phyloP scores from a whole-genome alignment of 306 rosid species.

The Cajanus cajan region DNA sequence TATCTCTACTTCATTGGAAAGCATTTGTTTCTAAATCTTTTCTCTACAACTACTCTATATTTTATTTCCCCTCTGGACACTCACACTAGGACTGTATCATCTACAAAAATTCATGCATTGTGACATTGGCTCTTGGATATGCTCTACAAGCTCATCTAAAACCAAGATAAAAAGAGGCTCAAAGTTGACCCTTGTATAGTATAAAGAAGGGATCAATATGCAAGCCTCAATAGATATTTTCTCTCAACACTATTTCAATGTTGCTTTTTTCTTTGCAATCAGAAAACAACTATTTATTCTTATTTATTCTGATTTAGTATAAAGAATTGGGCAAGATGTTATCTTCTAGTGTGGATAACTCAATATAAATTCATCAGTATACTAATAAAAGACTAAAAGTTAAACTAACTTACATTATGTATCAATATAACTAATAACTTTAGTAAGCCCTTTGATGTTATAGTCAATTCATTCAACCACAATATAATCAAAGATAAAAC shows the following conservation, averaged over 20 bases:
- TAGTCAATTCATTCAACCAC: constrained; percentile 1
- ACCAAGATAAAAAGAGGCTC: not conserved
- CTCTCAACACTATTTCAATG: not conserved
- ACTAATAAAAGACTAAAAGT: not conserved
- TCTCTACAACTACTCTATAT: not conserved
- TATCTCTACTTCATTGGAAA: not conserved
- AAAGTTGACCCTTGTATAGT: not conserved
- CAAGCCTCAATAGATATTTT: not conserved
- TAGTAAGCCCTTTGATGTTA: constrained; percentile 2
- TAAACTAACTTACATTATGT: not conserved
- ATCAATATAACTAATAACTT: not conserved
- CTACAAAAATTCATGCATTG: not conserved
- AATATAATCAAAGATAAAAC: constrained; percentile 3
- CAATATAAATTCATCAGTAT: not conserved
- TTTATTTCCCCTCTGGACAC: not conserved
- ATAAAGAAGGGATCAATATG: not conserved
- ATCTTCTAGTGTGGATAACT: constrained; percentile 17
- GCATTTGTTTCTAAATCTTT: not conserved
- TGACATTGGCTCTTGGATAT: not conserved
- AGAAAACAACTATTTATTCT: no score
- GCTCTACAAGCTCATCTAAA: not conserved
- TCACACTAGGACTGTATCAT: not conserved
- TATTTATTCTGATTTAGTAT: no score
- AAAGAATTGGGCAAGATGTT: constrained; percentile 18
- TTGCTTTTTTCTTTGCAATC: not conserved